Evolutionary conservation across 2,329 filamentous ascomycete genomes (phyloP), one percentile per base, ranked within the genome.

Genomic region (Trichoderma brevicompactum): DNA sequence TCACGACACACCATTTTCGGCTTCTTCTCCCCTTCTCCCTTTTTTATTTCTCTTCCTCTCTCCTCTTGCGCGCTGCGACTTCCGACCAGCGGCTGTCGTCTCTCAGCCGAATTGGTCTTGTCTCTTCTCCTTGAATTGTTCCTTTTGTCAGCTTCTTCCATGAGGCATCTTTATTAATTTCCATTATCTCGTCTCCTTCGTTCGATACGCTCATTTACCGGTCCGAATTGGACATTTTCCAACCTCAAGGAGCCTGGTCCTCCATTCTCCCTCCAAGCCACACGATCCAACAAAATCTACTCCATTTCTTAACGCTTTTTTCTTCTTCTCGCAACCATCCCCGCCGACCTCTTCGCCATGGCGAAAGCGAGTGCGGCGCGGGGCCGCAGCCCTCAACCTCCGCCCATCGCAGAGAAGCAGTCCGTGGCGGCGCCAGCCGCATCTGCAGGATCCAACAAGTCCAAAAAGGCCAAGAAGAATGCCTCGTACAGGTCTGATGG

Each of bases 401-500:
- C 72, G 56, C 71, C 71, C 60, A 66, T 69, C 52, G 69, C 66
- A 65, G 67, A 64, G 17, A 69, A 65, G 55, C 65, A 63, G 43
- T 34, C 64, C 46, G 53, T 67, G 10, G 62, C 32, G 44, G 55
- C 65, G 15, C 44, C 66, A 13, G 49, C 56, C 54, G 55, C 64
- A 34, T 55, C 60, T 28, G 9, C 48, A 34, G 65, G 53, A 36
- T 56, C 66, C 61, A 60, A 36, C 72, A 79, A 77, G 72, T 70
- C 76, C 67, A 77, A 74, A 56, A 79, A 79, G 72, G 73, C 77
- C 61, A 70, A 74, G 67, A 73, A 76, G 68, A 71, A 75, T 61
- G 76, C 80, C 56, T 87, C 89, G 73, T 94, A 92, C 80, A 85
- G 88, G 65, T 93, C 91, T 2, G 87, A 92, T 58, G 91, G 91